These are phyloP conservation scores for Calvatia gigantea DNA, from an alignment of 768 basidiomycete species.

Conservation along the genomic window DNA sequence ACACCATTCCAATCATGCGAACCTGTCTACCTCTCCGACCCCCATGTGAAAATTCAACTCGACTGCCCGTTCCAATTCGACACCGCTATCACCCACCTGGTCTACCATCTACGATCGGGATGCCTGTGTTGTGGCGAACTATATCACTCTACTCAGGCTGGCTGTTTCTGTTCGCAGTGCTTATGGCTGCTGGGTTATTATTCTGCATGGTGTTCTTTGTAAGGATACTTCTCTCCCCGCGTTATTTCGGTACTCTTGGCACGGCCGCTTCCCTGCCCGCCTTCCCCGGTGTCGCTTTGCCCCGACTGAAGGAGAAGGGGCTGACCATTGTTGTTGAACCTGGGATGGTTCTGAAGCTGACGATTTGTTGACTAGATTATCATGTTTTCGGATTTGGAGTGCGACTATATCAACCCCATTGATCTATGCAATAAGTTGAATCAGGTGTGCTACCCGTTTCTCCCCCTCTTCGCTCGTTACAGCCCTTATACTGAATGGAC, in stretches of 20 bases:
- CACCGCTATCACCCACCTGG: not conserved
- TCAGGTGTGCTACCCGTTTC: constrained; percentile 49
- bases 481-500: not conserved
- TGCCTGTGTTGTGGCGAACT: not conserved
- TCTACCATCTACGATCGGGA: not conserved
- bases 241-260: too few species aligned
- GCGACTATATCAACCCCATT: constrained; percentile 99
- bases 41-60: not conserved
- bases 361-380: constrained; percentile 66
- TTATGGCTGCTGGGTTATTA: constrained; percentile 89
- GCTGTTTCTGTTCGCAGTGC: constrained; percentile 95
- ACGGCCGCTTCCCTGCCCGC: too few species aligned
- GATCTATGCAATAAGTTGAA: constrained; percentile 99
- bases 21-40: not conserved
- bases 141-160: constrained; percentile 55
- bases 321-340: too few species aligned
- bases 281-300: too few species aligned
- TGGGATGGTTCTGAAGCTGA: constrained; percentile 4
- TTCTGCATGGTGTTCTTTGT: constrained; percentile 99
- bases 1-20: not conserved
- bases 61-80: not conserved
- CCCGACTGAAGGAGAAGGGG: too few species aligned
- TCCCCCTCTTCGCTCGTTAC: not conserved
- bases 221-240: constrained; percentile 30
- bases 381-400: constrained; percentile 99